These are phyloP conservation scores for Citrus trifoliata DNA, from an alignment of 345 rosid genomes.

Conservation along the genomic window DNA sequence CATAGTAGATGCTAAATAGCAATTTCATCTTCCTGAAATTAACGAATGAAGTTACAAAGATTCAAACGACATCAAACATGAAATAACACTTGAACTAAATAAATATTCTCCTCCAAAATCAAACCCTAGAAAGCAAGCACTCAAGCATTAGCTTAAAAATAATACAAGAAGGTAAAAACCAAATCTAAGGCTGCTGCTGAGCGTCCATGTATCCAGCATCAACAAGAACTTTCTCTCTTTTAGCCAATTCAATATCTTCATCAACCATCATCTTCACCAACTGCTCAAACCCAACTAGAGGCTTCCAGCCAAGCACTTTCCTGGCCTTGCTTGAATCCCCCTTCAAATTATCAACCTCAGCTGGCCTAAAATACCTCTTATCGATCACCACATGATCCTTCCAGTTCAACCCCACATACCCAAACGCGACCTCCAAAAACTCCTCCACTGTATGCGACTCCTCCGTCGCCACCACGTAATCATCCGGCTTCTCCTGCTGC, in stretches of 20 bases:
- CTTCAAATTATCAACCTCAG: slow-evolving; percentile 57
- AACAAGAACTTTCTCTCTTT: slow-evolving; percentile 89
- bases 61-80: background rate
- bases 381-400: slow-evolving; percentile 60
- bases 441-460: slow-evolving; percentile 89
- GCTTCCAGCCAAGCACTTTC: slow-evolving; percentile 68
- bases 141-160: background rate
- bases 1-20: background rate
- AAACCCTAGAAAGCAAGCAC: background rate
- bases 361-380: slow-evolving; percentile 57
- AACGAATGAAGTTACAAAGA: background rate
- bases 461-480: slow-evolving; percentile 95
- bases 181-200: slow-evolving; percentile 70
- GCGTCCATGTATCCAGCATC: slow-evolving; percentile 91
- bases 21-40: background rate
- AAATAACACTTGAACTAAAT: background rate
- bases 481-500: slow-evolving; percentile 90
- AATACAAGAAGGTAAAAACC: background rate
- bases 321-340: slow-evolving; percentile 61
- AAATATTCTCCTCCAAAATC: background rate
- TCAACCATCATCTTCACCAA: slow-evolving; percentile 95
- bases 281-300: slow-evolving; percentile 72
- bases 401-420: slow-evolving; percentile 57
- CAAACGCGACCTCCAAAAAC: slow-evolving; percentile 77
- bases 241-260: slow-evolving; percentile 74